phyloP scores from a whole-genome alignment of 177 flowering plant genomes.

The Vitis hybrid region DNA sequence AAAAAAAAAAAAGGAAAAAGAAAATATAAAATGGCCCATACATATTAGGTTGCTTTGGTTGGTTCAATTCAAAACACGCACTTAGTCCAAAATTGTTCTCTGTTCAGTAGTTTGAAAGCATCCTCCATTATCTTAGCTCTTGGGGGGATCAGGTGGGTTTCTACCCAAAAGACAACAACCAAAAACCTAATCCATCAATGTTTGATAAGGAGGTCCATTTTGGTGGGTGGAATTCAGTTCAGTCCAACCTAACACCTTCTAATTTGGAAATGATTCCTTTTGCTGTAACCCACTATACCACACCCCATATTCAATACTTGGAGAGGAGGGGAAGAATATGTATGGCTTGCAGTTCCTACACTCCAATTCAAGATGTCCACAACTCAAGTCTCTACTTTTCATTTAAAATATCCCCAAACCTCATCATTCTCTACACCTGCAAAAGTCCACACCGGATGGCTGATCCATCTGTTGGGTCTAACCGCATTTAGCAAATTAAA shows the following conservation, averaged over 20 bases:
- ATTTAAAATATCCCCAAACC: too few relatives aligned
- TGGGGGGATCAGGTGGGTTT: conserved; percentile 10
- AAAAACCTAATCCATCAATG: conserved; percentile 9
- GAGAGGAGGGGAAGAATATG: not conserved
- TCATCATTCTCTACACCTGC: too few relatives aligned
- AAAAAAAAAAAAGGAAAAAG: too few relatives aligned
- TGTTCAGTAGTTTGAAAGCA: not conserved
- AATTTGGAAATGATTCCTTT: not conserved
- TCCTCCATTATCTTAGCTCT: not conserved
- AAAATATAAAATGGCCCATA: too few relatives aligned
- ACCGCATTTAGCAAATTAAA: too few relatives aligned
- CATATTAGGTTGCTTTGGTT: too few relatives aligned
- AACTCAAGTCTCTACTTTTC: too few relatives aligned
- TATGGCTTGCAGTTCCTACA: too few relatives aligned
- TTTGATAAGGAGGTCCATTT: not conserved
- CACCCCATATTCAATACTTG: not conserved
- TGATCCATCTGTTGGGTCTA: too few relatives aligned
- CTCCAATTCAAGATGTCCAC: too few relatives aligned
- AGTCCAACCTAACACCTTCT: conserved; percentile 1
- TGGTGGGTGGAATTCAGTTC: not conserved
- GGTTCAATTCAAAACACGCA: too few relatives aligned
- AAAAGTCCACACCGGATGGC: too few relatives aligned
- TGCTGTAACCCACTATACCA: not conserved
- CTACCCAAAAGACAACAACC: conserved; percentile 8
- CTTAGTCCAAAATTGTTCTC: not conserved